Evolutionary conservation across 2,329 filamentous ascomycete genomes (phyloP).

Genomic region (Aspergillus fischeri): DNA sequence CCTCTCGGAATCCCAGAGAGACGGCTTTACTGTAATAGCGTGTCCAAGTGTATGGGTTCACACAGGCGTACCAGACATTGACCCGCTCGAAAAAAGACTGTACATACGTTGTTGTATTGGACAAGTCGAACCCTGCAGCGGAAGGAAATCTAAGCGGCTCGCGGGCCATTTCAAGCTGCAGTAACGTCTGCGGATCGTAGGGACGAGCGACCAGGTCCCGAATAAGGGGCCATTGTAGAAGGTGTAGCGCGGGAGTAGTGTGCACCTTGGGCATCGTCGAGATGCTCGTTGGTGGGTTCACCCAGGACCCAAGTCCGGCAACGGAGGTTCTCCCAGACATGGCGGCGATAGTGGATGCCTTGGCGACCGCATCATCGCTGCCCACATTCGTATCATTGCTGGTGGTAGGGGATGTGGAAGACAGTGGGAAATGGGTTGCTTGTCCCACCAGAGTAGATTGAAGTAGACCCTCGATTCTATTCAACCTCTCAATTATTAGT

Average conservation of each 20-base stretch:
- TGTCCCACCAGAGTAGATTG: slow-evolving; percentile 59
- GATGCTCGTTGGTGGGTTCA: slow-evolving; percentile 60
- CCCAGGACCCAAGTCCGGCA: slow-evolving; percentile 70
- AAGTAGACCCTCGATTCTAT: slow-evolving; percentile 73
- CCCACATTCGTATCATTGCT: slow-evolving; percentile 61
- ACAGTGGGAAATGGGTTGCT: slow-evolving; percentile 32
- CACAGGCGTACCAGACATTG: slow-evolving; percentile 81
- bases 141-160: slow-evolving; percentile 62
- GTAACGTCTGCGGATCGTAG: slow-evolving; percentile 75
- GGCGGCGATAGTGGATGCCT: slow-evolving; percentile 9
- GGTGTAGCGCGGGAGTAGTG: slow-evolving; percentile 64
- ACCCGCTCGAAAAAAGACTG: slow-evolving; percentile 77
- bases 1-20: slow-evolving; percentile 71
- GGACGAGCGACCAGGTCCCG: slow-evolving; percentile 68
- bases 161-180: slow-evolving; percentile 75
- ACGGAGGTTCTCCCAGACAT: slow-evolving; percentile 46
- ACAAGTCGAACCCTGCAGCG: slow-evolving; percentile 65
- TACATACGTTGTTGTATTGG: slow-evolving; percentile 70
- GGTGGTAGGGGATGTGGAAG: slow-evolving; percentile 61
- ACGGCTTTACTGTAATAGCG: slow-evolving; percentile 71
- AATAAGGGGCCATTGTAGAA: slow-evolving; percentile 77
- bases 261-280: slow-evolving; percentile 83
- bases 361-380: slow-evolving; percentile 52
- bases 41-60: slow-evolving; percentile 77
- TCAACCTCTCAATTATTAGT: slow-evolving; percentile 73